phyloP scores from a whole-genome alignment of 202 grass and related monocot genomes.

The Setaria viridis region DNA sequence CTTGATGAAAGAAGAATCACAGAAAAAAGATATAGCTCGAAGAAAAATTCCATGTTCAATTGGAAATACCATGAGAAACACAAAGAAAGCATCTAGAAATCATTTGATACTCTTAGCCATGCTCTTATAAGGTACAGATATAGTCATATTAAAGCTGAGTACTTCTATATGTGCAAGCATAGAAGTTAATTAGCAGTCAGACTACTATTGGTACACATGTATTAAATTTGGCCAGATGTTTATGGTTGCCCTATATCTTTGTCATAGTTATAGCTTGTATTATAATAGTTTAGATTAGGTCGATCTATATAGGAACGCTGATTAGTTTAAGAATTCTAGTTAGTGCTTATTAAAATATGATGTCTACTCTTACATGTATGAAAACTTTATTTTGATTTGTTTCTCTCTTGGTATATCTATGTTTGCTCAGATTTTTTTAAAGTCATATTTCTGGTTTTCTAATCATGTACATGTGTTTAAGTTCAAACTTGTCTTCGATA shows the following conservation, averaged over 20 bases:
- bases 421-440: too few relatives aligned
- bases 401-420: too few relatives aligned
- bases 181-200: background rate
- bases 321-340: too few relatives aligned
- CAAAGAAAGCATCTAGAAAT: background rate
- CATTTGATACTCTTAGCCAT: background rate
- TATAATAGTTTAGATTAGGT: background rate
- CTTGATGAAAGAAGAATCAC: background rate
- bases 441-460: too few relatives aligned
- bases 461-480: too few relatives aligned
- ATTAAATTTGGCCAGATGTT: background rate
- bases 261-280: background rate
- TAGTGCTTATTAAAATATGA: too few relatives aligned
- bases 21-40: too few relatives aligned
- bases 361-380: too few relatives aligned
- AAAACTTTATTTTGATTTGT: too few relatives aligned
- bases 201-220: background rate
- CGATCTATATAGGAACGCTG: too few relatives aligned
- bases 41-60: background rate
- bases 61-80: background rate
- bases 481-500: too few relatives aligned
- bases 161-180: background rate
- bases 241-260: background rate
- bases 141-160: background rate
- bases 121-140: background rate